Percentiles rank a stretch among this genome's conserved stretches.
Evolutionary conservation across 2,329 filamentous ascomycete genomes (phyloP).

Genomic region (Fusarium annulatum): DNA sequence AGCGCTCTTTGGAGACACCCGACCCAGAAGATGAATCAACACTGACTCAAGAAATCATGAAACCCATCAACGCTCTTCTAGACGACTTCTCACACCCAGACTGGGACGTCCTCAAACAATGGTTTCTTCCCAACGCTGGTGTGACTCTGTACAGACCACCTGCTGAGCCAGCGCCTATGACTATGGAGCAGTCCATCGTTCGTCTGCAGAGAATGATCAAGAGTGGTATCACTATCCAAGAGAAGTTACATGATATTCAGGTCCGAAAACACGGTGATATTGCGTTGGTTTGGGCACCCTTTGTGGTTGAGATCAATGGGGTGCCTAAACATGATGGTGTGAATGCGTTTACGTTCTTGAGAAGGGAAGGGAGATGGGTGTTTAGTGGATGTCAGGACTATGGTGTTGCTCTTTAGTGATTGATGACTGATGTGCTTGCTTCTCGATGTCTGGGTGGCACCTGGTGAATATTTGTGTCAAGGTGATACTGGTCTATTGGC

Average conservation of each 20-base stretch:
- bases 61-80: constrained; percentile 16
- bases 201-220: constrained; percentile 19
- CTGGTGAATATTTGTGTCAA: not conserved
- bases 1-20: not conserved
- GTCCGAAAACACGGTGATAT: constrained; percentile 4
- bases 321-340: not conserved
- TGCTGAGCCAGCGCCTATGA: constrained; percentile 1
- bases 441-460: not conserved
- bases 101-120: constrained; percentile 9
- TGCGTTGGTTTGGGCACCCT: constrained; percentile 22
- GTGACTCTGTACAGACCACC: constrained; percentile 12
- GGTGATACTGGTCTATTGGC: not conserved
- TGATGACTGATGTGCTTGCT: not conserved
- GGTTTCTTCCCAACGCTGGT: constrained; percentile 12
- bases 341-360: constrained; percentile 8
- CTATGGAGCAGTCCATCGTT: constrained; percentile 20
- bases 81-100: constrained; percentile 16
- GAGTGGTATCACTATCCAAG: not conserved
- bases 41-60: not conserved
- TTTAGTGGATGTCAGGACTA: constrained; percentile 21
- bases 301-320: constrained; percentile 21
- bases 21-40: not conserved
- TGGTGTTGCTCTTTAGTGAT: not conserved
- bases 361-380: not conserved
- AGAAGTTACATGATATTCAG: constrained; percentile 10